Evolutionary conservation across 1,284 basidiomycete species (phyloP), one percentile per base, ranked within the genome.

Genomic region (Amylostereum areolatum): DNA sequence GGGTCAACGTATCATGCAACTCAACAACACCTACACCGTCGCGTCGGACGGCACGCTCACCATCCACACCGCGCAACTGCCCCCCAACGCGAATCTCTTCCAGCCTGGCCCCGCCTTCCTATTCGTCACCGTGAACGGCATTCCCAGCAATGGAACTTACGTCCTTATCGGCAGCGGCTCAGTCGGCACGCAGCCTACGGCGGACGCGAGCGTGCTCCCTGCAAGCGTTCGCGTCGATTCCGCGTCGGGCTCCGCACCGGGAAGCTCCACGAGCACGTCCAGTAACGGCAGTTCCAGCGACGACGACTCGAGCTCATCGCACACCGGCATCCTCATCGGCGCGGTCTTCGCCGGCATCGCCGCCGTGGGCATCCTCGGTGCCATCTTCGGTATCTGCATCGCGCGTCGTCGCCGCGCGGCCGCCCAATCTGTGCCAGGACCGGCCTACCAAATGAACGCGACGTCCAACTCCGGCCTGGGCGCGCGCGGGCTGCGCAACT

Each of bases 31-130:
- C 2, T 96, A 83, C 69, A 89, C 85, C 3, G 89, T 91, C 55
- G 82, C 88, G 62, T 71, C 66, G 35, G 81, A 94, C 61, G 89
- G 90, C 2, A 73, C 84, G 7, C 74, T 83, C 55, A 73, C 74
- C 9, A 74, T 94, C 40, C 89, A 91, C 64, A 87, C 89, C 49
- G 71, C 85, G 0, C 91, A 91, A 62, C 72, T 81, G 24, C 88
- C 86, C 3, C 88, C 90, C 0, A 92, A 92, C 65, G 68, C 92
- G 5, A 86, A 85, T 60, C 70, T 95, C 55, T 79, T 94, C 75
- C 83, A 83, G 36, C 93, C 93, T 6, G 93, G 93, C n/a, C 92
- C 92, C 3, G 87, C 83, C 1, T 75, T 93, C 56, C 58, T 94
- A 50, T 95, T 82, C 62, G 85, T 94, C 55, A 83, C 82, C 40